Conservation (phyloP, 768 basidiomycete genomes). For the Omphalotus guepiniiformis region DNA sequence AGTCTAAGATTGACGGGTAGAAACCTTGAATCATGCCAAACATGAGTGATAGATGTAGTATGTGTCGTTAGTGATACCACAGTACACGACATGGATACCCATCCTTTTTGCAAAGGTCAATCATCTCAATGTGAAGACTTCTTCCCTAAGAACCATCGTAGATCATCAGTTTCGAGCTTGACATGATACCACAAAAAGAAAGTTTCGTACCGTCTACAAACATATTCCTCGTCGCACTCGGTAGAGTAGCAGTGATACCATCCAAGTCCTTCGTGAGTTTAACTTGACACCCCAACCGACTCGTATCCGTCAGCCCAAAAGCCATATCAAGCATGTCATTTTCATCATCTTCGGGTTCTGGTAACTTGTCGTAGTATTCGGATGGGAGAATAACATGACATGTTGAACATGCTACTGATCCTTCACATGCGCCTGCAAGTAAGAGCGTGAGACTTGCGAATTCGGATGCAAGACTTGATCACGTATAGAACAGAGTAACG, state of each 20-base stretch:
- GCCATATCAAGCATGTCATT: slow-evolving; percentile 99
- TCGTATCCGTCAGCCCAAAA: slow-evolving; percentile 94
- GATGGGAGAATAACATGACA: slow-evolving; percentile 88
- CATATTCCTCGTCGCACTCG: slow-evolving; percentile 94
- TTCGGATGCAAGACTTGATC: no score
- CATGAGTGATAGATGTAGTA: no score
- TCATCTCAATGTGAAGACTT: slow-evolving; percentile 46
- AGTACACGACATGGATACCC: slow-evolving; percentile 1
- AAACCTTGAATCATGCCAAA: no score
- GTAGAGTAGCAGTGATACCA: slow-evolving; percentile 80
- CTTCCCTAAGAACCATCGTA: slow-evolving; percentile 44
- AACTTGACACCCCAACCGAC: slow-evolving; percentile 74
- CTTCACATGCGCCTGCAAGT: slow-evolving; percentile 86
- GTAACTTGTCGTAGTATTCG: slow-evolving; percentile 79
- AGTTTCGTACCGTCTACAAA: slow-evolving; percentile 79
- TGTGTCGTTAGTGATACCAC: background rate
- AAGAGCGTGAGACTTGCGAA: background rate
- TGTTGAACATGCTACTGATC: slow-evolving; percentile 94
- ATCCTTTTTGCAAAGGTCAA: no score
- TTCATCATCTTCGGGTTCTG: slow-evolving; percentile 96
- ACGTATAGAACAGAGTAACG: no score
- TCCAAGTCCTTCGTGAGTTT: slow-evolving; percentile 76
- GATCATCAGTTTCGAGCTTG: background rate
- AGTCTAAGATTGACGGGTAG: no score
- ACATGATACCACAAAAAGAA: background rate